phyloP scores from a whole-genome alignment of 208 protist species.

The Herpetomonas samuelpessoai region DNA sequence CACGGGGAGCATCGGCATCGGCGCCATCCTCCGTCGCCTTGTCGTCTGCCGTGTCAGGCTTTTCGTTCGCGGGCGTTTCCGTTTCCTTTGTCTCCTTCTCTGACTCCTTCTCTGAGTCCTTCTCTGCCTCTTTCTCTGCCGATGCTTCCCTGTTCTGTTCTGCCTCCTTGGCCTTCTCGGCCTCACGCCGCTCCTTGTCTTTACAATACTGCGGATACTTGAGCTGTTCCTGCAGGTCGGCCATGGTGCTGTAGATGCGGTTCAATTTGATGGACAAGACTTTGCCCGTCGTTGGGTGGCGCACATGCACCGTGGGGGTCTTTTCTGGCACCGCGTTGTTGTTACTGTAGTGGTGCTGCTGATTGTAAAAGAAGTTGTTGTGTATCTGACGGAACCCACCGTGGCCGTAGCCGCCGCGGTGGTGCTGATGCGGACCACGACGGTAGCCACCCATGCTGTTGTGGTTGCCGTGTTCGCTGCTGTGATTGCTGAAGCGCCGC shows the following conservation, averaged over 20 bases:
- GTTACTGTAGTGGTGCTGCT: constrained; percentile 46
- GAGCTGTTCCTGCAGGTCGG: constrained; percentile 34
- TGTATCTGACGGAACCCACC: constrained; percentile 22
- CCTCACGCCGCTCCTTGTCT: neutral
- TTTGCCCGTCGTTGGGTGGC: constrained; percentile 39
- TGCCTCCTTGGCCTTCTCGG: neutral
- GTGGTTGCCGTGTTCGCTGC: no score
- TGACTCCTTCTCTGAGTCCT: no score
- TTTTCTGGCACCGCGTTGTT: constrained; percentile 75
- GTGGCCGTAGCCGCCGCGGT: no score
- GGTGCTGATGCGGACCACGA: no score
- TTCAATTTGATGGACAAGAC: constrained; percentile 61
- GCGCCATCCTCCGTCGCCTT: neutral
- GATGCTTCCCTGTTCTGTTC: no score
- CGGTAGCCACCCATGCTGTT: no score
- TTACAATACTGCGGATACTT: constrained; percentile 11
- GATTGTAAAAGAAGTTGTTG: constrained; percentile 46
- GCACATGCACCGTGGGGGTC: constrained; percentile 50
- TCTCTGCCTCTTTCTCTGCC: no score
- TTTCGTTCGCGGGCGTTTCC: constrained; percentile 5
- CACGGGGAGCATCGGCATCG: neutral
- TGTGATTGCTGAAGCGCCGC: no score
- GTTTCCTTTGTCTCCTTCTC: constrained; percentile 13
- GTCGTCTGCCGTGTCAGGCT: constrained; percentile 17
- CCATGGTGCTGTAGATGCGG: constrained; percentile 60